A percentile compares a stretch with the other conserved stretches of the same genome.
Evolutionary conservation across 768 basidiomycete species (phyloP).

Genomic region (Rhizopogon rudus): DNA sequence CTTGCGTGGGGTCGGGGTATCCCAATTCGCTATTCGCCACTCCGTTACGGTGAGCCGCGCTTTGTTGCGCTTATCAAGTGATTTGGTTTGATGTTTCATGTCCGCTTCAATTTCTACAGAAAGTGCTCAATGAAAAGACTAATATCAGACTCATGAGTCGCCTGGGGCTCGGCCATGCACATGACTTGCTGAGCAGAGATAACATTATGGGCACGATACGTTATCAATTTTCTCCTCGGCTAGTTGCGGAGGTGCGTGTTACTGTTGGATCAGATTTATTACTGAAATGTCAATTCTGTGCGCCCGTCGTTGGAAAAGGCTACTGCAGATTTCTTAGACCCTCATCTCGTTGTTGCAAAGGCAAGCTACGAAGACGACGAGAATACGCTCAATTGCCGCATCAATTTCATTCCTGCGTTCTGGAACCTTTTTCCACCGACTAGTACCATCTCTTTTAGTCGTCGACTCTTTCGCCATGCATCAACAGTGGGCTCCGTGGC

Average conservation of each 20-base stretch:
- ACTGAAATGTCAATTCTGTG: conserved; percentile 5
- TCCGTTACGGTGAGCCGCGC: conserved; percentile 34
- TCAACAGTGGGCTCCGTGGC: conserved; percentile 41
- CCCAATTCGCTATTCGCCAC: conserved; percentile 37
- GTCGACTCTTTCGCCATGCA: conserved; percentile 47
- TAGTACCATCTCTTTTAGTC: conserved; percentile 38
- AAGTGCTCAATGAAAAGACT: conserved; percentile 42
- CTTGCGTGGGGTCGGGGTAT: conserved; percentile 30
- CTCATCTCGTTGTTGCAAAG: conserved; percentile 36
- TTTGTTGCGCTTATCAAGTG: background rate
- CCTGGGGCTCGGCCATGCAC: conserved; percentile 22
- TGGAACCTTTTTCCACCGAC: conserved; percentile 32
- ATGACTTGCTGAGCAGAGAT: conserved; percentile 21
- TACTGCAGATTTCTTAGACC: conserved; percentile 34
- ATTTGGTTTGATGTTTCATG: conserved; percentile 15
- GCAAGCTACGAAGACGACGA: conserved; percentile 46
- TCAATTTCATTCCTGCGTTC: conserved; percentile 30
- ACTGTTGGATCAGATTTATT: conserved; percentile 11
- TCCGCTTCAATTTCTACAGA: conserved; percentile 33
- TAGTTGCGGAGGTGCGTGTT: conserved; percentile 39
- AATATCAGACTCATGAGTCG: conserved; percentile 35
- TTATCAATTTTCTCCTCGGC: conserved; percentile 71
- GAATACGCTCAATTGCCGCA: conserved; percentile 38
- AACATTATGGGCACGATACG: conserved; percentile 65
- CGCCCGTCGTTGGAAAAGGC: conserved; percentile 22